Evolutionary conservation across 345 rosid species (phyloP), one percentile per base, ranked within the genome.

Genomic region (Pistacia integerrima): DNA sequence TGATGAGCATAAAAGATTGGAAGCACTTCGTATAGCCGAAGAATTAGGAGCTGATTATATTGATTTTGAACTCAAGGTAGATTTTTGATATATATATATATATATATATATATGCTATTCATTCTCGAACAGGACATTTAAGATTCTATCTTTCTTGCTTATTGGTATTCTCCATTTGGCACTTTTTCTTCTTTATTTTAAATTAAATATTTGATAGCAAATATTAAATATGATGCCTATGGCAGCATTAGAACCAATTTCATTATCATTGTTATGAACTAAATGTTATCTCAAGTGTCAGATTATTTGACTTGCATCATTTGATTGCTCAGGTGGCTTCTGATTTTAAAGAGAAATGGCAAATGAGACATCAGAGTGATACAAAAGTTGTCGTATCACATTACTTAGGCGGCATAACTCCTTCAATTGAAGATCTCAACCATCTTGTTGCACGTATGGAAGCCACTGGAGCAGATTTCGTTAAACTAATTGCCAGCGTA

Each of bases 41-140:
- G 76, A 83, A 54, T 14, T 88, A 17, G 91, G 91, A 33, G 92
- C 94, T 69, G 89, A 88, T 82, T 88, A 87, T 75, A 22, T 87
- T 60, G 90, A 90, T 59, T 30, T 84, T 22, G 94, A 90, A 76
- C 76, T 87, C 76, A 77, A 85, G 94, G 92, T 88, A 83, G 72
- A 18, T 57, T 59, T 73, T 57, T 60, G 36, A 64, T 11, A 14
- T 59, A 41, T 59, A 44, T n/a, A n/a, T 25, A 38, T 28, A 46
- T 25, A 25, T 25, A 25, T 25, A 25, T 9, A 14, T 41, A 2
- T 8, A 41, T 13, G 20, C 11, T 8, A 41, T 6, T 58, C 11
- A 58, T 41, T 36, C 4, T 16, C 17, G 3, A 51, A 30, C 16
- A 1, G 16, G 55, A 14, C 54, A 11, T 46, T 28, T 30, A 18